Percentiles rank a stretch among this genome's conserved stretches.
Evolutionary conservation across 164 flowering plant genomes (phyloP).

Genomic region (Chimonanthus praecox): DNA sequence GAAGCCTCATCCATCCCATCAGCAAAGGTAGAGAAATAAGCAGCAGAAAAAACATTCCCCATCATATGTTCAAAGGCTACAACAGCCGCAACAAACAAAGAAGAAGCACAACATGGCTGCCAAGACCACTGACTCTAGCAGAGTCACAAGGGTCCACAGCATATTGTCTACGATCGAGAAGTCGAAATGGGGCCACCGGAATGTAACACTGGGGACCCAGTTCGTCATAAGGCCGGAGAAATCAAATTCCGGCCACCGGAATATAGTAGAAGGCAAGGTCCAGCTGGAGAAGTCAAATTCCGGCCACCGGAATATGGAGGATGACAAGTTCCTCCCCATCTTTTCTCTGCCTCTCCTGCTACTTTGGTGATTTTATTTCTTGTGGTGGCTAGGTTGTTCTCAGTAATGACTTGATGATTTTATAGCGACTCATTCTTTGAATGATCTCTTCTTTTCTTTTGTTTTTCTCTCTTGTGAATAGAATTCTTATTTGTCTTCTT

Average conservation of each 20-base stretch:
- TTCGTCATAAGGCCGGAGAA: not conserved
- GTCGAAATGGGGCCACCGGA: conserved; percentile 26
- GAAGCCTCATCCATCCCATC: too few species aligned
- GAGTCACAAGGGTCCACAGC: conserved; percentile 43
- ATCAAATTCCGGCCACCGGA: conserved; percentile 13
- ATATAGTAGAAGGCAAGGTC: not conserved
- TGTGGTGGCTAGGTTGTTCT: not conserved
- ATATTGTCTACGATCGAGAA: conserved; percentile 45
- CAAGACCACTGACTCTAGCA: conserved; percentile 54
- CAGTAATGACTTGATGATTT: too few species aligned
- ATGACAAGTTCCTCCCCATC: conserved; percentile 5
- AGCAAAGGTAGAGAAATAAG: too few species aligned
- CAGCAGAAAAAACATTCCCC: too few species aligned
- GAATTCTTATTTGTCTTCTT: too few species aligned
- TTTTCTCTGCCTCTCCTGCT: not conserved
- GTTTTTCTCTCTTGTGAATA: too few species aligned
- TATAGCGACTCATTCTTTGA: not conserved
- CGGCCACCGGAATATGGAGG: conserved; percentile 5
- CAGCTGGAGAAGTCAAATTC: conserved; percentile 3
- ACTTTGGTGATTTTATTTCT: not conserved
- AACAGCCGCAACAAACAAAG: conserved; percentile 71
- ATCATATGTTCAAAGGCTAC: conserved; percentile 11
- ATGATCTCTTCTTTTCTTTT: not conserved
- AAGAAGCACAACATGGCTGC: conserved; percentile 60
- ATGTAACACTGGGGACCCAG: not conserved